Evolutionary conservation across 352 stramenopile species (phyloP).

Genomic region (Phytophthora parvispora): DNA sequence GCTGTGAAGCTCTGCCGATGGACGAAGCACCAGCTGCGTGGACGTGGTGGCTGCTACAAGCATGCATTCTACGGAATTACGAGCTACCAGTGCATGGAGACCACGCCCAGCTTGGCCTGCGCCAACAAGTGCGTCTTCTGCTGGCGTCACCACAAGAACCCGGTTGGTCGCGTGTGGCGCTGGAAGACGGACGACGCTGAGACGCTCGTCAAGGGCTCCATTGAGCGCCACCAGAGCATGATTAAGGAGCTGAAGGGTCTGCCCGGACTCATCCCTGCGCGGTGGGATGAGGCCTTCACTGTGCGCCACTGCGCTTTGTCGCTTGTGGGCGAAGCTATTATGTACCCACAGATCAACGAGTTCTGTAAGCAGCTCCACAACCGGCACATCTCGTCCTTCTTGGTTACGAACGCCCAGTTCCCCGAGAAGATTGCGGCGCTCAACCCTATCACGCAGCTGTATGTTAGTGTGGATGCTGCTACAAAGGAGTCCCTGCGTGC

Average conservation of each 20-base stretch:
- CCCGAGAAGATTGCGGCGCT: constrained; percentile 96
- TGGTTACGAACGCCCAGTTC: constrained; percentile 99
- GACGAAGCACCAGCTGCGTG: constrained; percentile 99
- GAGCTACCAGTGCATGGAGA: constrained; percentile 99
- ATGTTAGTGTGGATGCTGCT: constrained; percentile 98
- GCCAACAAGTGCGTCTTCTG: constrained; percentile 99
- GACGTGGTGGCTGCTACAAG: constrained; percentile 98
- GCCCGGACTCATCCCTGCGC: constrained; percentile 94
- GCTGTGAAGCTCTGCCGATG: constrained; percentile 99
- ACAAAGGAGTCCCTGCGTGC: constrained; percentile 97
- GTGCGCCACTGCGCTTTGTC: constrained; percentile 98
- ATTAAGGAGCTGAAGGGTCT: constrained; percentile 98
- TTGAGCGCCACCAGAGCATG: constrained; percentile 93
- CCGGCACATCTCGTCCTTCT: constrained; percentile 97
- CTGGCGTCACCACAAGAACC: constrained; percentile 99
- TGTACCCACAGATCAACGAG: constrained; percentile 99
- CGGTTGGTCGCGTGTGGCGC: constrained; percentile 97
- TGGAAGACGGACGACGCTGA: constrained; percentile 99
- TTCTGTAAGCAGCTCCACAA: constrained; percentile 97
- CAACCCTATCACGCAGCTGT: constrained; percentile 98
- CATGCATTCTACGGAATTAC: constrained; percentile 99
- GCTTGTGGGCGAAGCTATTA: constrained; percentile 98
- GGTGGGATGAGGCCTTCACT: constrained; percentile 97
- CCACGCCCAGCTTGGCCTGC: constrained; percentile 97
- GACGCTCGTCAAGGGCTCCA: constrained; percentile 95